Base-by-base conservation (phyloP, 495 filamentous ascomycete genomes). In the Opeltia flavorubescens region DNA sequence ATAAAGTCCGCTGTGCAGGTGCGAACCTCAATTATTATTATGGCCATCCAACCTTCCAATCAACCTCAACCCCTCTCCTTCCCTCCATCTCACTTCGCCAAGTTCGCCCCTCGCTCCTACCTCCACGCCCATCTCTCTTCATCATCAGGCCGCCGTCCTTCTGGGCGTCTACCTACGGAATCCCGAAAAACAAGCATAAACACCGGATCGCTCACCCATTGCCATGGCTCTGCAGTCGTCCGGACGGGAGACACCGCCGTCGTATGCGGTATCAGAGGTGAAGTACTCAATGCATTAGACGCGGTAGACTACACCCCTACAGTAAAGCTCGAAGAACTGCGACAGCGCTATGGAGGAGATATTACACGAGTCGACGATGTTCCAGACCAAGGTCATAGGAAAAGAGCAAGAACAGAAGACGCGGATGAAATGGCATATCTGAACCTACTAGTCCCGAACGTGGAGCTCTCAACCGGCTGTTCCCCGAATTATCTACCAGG, bases 401-500 rank as follows among this genome's bases (percentile, higher is more conserved):
- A 9, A 34, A 33, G 13, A 36, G 13, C 4, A 15, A 65, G 68
- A 33, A 54, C 68, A 3, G 62, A 67, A 17, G 70, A 78, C 33
- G 74, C 79, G 57, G 62, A 63, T 13, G 70, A 76, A 41, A 64
- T 82, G 27, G 62, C 72, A 58, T 66, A 70, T 29, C 57, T 84
- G 54, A 77, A 80, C 47, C 66, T 98, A 26, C 67, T 96, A 7
- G 91, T 98, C 9, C 93, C 91, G 3, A 96, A 98, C 57, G 69
- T 96, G 23, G 91, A 95, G 53, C 64, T 98, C 23, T 69, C 78
- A 25, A 96, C 91, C 8, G 91, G 91, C 8, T 94, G 85, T 60
- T 81, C 86, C 6, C 86, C 89, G 0, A 76, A 81, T 25, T 84
- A 86, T 58, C 71, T 94, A 21, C 88, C 91, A 0, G 86, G 89